phyloP scores from a whole-genome alignment of 441 rosid species.

The Adansonia grandidieri region DNA sequence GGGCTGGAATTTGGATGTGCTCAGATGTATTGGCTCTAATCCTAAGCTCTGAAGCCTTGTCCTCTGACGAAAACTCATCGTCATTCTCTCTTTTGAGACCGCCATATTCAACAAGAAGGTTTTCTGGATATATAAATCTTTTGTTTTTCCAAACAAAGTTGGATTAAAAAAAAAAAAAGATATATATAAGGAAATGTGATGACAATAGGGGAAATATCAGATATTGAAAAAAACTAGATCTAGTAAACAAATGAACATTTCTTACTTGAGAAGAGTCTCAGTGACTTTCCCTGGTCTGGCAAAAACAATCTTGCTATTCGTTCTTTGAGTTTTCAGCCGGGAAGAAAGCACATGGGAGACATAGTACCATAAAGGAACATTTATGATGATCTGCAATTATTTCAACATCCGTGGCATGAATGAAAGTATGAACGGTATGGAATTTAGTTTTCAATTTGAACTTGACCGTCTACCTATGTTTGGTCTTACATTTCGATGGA shows the following conservation, averaged over 20 bases:
- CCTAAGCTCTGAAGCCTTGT: conserved; percentile 42
- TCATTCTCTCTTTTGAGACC: conserved; percentile 56
- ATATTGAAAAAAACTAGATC: background rate
- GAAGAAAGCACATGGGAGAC: conserved; percentile 39
- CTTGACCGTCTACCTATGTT: background rate
- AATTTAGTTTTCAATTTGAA: background rate
- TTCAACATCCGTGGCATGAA: background rate
- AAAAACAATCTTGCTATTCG: conserved; percentile 38
- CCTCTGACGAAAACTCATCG: conserved; percentile 44
- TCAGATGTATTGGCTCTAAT: conserved; percentile 33
- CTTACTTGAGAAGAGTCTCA: conserved; percentile 58
- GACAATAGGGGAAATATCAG: background rate
- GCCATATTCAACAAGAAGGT: conserved; percentile 58
- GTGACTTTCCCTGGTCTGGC: conserved; percentile 51
- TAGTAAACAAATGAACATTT: background rate
- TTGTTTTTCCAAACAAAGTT: conserved; percentile 6
- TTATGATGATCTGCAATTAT: conserved; percentile 54
- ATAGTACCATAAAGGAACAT: conserved; percentile 58
- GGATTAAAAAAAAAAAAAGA: background rate
- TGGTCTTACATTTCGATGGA: conserved; percentile 46
- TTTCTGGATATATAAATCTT: conserved; percentile 54
- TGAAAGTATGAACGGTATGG: background rate
- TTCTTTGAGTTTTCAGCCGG: conserved; percentile 35
- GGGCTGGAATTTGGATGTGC: conserved; percentile 43
- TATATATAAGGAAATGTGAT: background rate